These are phyloP conservation scores for Penicillium cosmopolitanum DNA, from an alignment of 495 filamentous ascomycete species.

Conservation along the genomic window DNA sequence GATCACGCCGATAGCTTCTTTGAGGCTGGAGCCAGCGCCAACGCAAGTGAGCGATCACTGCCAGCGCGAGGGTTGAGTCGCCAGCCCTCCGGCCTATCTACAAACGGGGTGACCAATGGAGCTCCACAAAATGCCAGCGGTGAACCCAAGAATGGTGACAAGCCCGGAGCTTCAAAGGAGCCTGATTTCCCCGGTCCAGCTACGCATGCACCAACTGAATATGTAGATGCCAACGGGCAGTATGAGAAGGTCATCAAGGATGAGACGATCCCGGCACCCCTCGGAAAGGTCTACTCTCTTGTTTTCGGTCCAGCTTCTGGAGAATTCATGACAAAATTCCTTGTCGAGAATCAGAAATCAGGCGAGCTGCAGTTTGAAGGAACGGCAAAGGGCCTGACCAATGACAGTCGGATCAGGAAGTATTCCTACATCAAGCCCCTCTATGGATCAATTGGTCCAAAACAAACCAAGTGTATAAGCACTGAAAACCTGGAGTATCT, in stretches of 20 bases:
- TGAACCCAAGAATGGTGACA: conserved; percentile 56
- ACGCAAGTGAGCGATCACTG: conserved; percentile 61
- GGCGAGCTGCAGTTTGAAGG: conserved; percentile 81
- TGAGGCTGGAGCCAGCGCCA: conserved; percentile 59
- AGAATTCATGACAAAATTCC: conserved; percentile 80
- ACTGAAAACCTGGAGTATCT: conserved; percentile 78
- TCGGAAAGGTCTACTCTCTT: conserved; percentile 89
- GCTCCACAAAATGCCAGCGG: conserved; percentile 31
- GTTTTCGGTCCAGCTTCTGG: conserved; percentile 81
- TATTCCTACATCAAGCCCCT: conserved; percentile 95
- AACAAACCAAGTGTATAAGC: conserved; percentile 92
- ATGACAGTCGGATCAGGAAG: conserved; percentile 70
- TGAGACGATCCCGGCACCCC: conserved; percentile 81
- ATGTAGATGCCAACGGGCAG: conserved; percentile 72
- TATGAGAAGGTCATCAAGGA: conserved; percentile 86
- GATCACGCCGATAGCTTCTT: conserved; percentile 61
- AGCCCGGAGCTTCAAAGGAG: conserved; percentile 58
- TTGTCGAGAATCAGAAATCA: conserved; percentile 85
- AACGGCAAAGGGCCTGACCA: conserved; percentile 74
- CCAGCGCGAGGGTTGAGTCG: conserved; percentile 58
- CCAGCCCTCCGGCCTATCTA: conserved; percentile 66
- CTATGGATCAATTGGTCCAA: conserved; percentile 81
- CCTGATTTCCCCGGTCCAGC: conserved; percentile 86
- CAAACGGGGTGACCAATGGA: conserved; percentile 38
- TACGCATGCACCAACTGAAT: conserved; percentile 82